phyloP scores from a whole-genome alignment of 345 rosid species.

The Populus tremula region DNA sequence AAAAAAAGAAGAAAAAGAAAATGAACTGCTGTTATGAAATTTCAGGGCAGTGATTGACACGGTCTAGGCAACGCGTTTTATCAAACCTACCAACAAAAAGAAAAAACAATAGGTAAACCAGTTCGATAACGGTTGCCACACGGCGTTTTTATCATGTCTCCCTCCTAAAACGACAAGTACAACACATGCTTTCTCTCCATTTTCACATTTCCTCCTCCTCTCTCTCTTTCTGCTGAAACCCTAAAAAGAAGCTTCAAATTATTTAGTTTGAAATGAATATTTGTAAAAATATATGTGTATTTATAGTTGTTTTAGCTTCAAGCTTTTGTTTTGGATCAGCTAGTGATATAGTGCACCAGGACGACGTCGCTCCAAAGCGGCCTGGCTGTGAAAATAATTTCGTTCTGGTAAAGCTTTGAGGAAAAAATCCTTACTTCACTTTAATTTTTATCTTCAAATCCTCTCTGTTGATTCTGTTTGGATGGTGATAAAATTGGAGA shows the following conservation, averaged over 20 bases:
- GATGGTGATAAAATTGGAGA: not conserved
- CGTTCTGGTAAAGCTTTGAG: conserved; percentile 53
- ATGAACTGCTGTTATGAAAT: not conserved
- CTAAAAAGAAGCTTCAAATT: not conserved
- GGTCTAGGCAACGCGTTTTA: not conserved
- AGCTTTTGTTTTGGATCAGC: conserved; percentile 40
- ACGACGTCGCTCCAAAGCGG: conserved; percentile 63
- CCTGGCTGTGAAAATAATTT: conserved; percentile 91
- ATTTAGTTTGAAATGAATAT: conserved; percentile 8
- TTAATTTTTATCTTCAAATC: not conserved
- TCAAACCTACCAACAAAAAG: not conserved
- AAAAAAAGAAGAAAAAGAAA: not conserved
- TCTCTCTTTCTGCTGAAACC: not conserved
- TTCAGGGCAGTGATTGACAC: not conserved
- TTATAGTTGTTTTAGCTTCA: conserved; percentile 29
- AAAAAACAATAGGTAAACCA: conserved; percentile 4
- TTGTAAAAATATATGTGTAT: conserved; percentile 8
- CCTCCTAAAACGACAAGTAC: conserved; percentile 30
- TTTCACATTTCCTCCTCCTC: conserved; percentile 3
- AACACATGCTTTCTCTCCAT: not conserved
- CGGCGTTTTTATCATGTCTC: conserved; percentile 34
- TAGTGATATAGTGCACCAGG: conserved; percentile 93
- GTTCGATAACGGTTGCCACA: conserved; percentile 29
- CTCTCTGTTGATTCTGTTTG: not conserved
- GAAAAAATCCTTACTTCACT: not conserved